phyloP scores from a whole-genome alignment of 495 filamentous ascomycete genomes.

The Parmelia sp. region DNA sequence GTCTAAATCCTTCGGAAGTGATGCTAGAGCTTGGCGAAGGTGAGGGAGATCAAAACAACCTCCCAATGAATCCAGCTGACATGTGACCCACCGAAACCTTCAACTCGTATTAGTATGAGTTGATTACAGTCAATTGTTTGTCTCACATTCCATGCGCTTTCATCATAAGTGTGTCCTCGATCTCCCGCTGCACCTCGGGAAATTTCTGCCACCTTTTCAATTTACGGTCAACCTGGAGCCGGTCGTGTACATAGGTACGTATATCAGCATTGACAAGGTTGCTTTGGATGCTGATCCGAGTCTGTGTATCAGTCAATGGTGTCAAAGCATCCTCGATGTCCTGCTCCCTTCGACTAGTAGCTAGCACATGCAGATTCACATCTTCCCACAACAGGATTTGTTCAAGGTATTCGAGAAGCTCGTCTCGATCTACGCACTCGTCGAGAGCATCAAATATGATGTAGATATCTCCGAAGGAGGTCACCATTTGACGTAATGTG shows the following conservation, averaged over 20 bases:
- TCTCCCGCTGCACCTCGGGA: slow-evolving; percentile 25
- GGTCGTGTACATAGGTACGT: slow-evolving; percentile 27
- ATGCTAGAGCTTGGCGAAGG: slow-evolving; percentile 30
- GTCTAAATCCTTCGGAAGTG: slow-evolving; percentile 35
- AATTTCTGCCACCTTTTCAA: slow-evolving; percentile 29
- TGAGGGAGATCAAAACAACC: slow-evolving; percentile 25
- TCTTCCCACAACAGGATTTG: slow-evolving; percentile 22
- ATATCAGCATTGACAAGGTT: slow-evolving; percentile 31
- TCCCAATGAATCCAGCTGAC: slow-evolving; percentile 32
- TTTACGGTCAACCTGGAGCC: slow-evolving; percentile 27
- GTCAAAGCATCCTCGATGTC: slow-evolving; percentile 25
- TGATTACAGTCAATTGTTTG: neutral
- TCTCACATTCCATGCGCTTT: slow-evolving; percentile 37
- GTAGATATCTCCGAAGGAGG: slow-evolving; percentile 7
- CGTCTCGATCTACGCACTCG: slow-evolving; percentile 27
- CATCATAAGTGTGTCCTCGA: slow-evolving; percentile 25
- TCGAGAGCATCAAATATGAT: slow-evolving; percentile 34
- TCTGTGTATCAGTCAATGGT: neutral
- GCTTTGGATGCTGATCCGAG: slow-evolving; percentile 15
- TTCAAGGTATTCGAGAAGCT: slow-evolving; percentile 27
- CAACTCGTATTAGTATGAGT: slow-evolving; percentile 22
- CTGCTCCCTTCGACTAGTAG: slow-evolving; percentile 30
- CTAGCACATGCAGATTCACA: slow-evolving; percentile 27
- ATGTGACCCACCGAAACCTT: slow-evolving; percentile 40
- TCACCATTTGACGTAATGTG: slow-evolving; percentile 1